Conservation (phyloP, 495 filamentous ascomycete genomes). For the Xylaria telfairii region DNA sequence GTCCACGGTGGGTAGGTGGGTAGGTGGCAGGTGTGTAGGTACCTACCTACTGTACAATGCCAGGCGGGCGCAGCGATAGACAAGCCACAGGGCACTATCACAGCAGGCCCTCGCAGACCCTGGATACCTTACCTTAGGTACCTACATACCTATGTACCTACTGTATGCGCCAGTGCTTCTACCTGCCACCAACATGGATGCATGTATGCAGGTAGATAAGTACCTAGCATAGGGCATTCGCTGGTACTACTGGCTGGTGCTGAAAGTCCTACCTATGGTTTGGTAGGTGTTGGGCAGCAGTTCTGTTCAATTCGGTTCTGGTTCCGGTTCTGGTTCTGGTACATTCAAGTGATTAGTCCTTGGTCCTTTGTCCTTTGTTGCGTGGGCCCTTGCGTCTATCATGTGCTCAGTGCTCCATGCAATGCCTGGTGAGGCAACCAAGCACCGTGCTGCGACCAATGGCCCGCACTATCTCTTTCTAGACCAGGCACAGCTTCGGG, state of each 20-base stretch:
- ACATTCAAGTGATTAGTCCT: too few species aligned
- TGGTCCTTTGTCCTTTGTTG: conserved; percentile 10
- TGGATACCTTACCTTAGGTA: too few species aligned
- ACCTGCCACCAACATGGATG: too few species aligned
- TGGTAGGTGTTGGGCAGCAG: conserved; percentile 23
- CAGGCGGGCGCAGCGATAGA: background rate
- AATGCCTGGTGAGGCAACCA: conserved; percentile 9
- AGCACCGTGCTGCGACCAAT: background rate
- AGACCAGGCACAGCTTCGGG: background rate
- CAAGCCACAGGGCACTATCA: background rate
- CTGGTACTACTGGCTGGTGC: background rate
- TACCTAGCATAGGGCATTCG: too few species aligned
- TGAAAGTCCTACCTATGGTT: background rate
- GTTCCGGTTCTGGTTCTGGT: background rate
- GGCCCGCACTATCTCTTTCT: background rate
- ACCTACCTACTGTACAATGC: too few species aligned
- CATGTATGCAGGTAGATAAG: too few species aligned
- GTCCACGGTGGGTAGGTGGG: background rate
- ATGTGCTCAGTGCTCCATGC: conserved; percentile 2
- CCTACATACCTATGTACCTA: too few species aligned
- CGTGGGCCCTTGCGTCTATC: conserved; percentile 20
- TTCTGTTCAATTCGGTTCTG: too few species aligned
- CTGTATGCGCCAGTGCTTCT: too few species aligned
- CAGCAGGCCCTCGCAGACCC: background rate
- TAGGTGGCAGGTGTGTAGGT: background rate